Base-by-base conservation (phyloP, 2,329 filamentous ascomycete species). In the Aspergillus hortae region DNA sequence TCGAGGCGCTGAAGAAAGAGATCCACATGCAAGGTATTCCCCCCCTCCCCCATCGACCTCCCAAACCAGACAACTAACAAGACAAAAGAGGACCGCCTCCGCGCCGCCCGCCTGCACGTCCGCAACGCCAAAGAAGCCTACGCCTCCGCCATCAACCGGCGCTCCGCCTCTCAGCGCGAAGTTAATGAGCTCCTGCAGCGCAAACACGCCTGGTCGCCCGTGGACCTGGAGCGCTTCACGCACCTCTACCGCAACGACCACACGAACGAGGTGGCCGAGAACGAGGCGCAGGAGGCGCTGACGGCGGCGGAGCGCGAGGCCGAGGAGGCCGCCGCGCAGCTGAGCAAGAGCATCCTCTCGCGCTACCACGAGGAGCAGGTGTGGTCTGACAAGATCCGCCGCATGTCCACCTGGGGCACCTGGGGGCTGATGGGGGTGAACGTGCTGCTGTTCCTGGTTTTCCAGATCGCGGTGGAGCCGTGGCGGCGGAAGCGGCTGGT, bases 321-420 rank as follows among this genome's bases (percentile, higher is more conserved):
- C 55, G 89, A 96, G 72, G 86, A 88, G 56, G 82, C 91, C 1
- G 83, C 86, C 50, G 83, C 85, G 48, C 82, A 86, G 62, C 77
- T 99, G 49, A 92, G 88, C 67, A 85, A 87, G 56, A 85, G 87
- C 46, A 96, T 97, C 62, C 77, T 96, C 47, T 88, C 88, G 56
- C 84, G 95, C 55, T 99, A 99, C 72, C 94, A 99, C 71, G 94
- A 99, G 74, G 94, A 99, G 76, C 94, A 99, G 76, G 95, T 99
- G 51, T 99, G 94, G 94, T 95, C 90, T 67, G 94, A 99, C 70
- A 92, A 95, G 62, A 99, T 99, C 67, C 82, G 94, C 33, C 81
- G 94, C 59, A 96, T 96, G 79, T 94, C 89, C 69, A 99, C 94
- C 0, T 99, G 94, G 94, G 92, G 95, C 33, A 99, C 94, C 0